Conservation (phyloP, 768 basidiomycete species). For the Asterophora parasitica region DNA sequence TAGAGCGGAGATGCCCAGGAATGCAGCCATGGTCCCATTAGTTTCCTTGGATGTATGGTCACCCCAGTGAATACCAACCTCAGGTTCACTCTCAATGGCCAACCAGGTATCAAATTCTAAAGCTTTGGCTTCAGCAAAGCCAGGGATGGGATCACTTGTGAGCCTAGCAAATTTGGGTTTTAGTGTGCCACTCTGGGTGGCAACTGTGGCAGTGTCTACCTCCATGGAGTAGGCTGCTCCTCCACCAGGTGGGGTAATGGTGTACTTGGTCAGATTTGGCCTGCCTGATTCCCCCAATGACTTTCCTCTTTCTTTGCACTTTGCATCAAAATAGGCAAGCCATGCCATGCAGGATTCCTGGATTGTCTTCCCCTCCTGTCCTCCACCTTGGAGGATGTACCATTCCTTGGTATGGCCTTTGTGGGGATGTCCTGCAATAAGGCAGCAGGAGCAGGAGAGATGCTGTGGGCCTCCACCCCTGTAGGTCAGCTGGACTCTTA, state of each 20-base stretch:
- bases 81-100: conserved; percentile 1
- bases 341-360: conserved; percentile 11
- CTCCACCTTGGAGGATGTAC: conserved; percentile 21
- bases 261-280: neutral
- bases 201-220: neutral
- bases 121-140: neutral
- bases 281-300: too few species aligned
- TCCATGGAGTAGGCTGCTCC: too few species aligned
- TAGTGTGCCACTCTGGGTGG: neutral
- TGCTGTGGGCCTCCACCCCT: too few species aligned
- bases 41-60: too few species aligned
- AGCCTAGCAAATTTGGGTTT: conserved; percentile 1
- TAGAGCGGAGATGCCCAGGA: too few species aligned
- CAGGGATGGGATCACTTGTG: neutral
- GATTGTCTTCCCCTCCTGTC: conserved; percentile 23
- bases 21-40: too few species aligned
- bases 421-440: neutral
- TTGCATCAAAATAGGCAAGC: conserved; percentile 1
- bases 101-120: conserved; percentile 8
- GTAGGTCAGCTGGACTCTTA: too few species aligned
- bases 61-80: neutral
- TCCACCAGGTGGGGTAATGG: too few species aligned
- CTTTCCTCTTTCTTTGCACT: neutral
- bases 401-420: conserved; percentile 8
- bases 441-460: conserved; percentile 15